Conservation (phyloP, 192 early-diverging fungal genomes). For the Haplosporangium gracile region DNA sequence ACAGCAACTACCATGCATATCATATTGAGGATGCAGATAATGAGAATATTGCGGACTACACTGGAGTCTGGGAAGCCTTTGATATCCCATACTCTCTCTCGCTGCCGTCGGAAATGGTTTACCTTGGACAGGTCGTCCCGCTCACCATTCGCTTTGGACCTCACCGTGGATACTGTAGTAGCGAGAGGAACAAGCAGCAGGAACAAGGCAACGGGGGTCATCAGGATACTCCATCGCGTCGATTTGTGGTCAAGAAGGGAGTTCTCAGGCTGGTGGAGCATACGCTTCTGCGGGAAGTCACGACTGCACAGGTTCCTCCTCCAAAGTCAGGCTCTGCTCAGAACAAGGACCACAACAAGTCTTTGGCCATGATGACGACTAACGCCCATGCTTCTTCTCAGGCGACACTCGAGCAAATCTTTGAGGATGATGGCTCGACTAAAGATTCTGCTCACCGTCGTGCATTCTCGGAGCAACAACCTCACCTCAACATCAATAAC, state of each 20-base stretch:
- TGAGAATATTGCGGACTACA: conserved; percentile 29
- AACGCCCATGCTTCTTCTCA: neutral
- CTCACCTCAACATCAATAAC: neutral
- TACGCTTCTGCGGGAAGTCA: conserved; percentile 39
- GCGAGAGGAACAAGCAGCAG: neutral
- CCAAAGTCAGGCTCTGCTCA: neutral
- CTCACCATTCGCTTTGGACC: conserved; percentile 33
- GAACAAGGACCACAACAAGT: neutral
- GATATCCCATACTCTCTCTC: conserved; percentile 40
- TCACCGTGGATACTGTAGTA: neutral
- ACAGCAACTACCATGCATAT: neutral
- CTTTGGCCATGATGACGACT: neutral
- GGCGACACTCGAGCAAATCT: neutral
- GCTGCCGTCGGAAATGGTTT: conserved; percentile 31
- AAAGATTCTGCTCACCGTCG: conserved; percentile 1
- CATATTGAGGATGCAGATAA: neutral
- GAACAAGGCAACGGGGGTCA: neutral
- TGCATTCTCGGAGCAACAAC: neutral
- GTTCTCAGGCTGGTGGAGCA: conserved; percentile 44
- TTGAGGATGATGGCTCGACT: neutral
- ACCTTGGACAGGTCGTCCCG: conserved; percentile 32
- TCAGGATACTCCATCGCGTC: neutral
- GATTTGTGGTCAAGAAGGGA: conserved; percentile 50
- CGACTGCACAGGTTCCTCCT: neutral
- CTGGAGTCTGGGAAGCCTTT: conserved; percentile 53